Conservation (phyloP, 495 filamentous ascomycete species). For the Hypoxylon perforatum region DNA sequence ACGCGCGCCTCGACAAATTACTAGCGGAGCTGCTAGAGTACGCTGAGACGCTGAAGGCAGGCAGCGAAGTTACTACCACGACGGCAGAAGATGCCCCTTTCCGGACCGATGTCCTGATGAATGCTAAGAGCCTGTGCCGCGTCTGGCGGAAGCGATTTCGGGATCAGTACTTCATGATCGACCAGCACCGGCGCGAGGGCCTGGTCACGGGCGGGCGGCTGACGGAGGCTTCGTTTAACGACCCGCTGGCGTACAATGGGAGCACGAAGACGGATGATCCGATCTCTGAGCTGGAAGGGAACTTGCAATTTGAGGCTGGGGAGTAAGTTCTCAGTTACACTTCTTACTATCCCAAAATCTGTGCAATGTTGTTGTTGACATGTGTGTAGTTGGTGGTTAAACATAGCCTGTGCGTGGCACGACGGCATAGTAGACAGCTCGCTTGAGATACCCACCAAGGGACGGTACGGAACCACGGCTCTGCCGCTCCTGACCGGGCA, state of each 20-base stretch:
- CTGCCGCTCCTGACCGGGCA: conserved; percentile 57
- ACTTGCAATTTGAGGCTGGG: conserved; percentile 46
- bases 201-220: conserved; percentile 48
- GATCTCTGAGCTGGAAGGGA: conserved; percentile 45
- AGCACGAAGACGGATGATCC: conserved; percentile 32
- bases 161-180: conserved; percentile 53
- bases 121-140: conserved; percentile 49
- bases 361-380: no score
- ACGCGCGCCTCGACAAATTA: conserved; percentile 57
- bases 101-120: conserved; percentile 26
- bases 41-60: conserved; percentile 19
- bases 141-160: conserved; percentile 53
- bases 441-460: conserved; percentile 50
- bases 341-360: neutral
- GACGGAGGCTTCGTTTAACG: conserved; percentile 46
- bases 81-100: conserved; percentile 12
- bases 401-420: conserved; percentile 57
- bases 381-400: conserved; percentile 59
- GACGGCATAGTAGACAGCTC: conserved; percentile 58
- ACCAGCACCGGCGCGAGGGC: conserved; percentile 48
- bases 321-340: conserved; percentile 40
- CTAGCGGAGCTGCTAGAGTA: conserved; percentile 48
- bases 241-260: conserved; percentile 41
- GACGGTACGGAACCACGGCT: conserved; percentile 46
- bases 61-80: conserved; percentile 4